These are phyloP conservation scores for Auricularia sp. DNA, from an alignment of 768 basidiomycete species.

Conservation along the genomic window DNA sequence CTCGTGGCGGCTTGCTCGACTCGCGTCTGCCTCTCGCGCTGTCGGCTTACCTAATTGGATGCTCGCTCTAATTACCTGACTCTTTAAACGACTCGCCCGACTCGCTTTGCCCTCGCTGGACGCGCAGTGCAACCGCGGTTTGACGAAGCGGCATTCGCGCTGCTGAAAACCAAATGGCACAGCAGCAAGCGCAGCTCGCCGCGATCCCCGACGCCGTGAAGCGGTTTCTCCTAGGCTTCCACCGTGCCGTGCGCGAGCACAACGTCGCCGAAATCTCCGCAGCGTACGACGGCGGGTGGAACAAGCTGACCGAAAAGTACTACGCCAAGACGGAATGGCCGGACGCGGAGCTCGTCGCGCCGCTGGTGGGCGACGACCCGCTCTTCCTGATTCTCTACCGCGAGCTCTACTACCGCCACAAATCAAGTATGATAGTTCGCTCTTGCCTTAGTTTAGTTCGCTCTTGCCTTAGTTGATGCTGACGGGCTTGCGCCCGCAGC, in stretches of 20 bases:
- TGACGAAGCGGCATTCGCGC: slow-evolving; percentile 57
- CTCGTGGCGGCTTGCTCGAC: too few species aligned
- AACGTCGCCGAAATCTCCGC: slow-evolving; percentile 85
- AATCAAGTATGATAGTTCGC: slow-evolving; percentile 52
- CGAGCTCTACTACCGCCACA: slow-evolving; percentile 88
- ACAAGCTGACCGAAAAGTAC: slow-evolving; percentile 91
- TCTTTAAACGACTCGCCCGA: background rate
- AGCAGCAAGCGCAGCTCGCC: slow-evolving; percentile 63
- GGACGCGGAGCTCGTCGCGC: slow-evolving; percentile 90
- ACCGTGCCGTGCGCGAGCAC: slow-evolving; percentile 84
- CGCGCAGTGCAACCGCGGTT: slow-evolving; percentile 45
- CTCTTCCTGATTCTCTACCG: slow-evolving; percentile 96
- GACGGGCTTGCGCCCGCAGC: slow-evolving; percentile 28
- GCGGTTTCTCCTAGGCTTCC: slow-evolving; percentile 93
- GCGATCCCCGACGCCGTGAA: slow-evolving; percentile 86
- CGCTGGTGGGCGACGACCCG: slow-evolving; percentile 88
- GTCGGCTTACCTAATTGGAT: too few species aligned
- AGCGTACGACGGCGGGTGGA: slow-evolving; percentile 97
- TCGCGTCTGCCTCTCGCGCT: too few species aligned
- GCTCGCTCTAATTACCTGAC: too few species aligned
- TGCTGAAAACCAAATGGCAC: slow-evolving; percentile 79
- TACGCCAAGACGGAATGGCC: slow-evolving; percentile 95
- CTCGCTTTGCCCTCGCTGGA: slow-evolving; percentile 6
- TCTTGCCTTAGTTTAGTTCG: too few species aligned
- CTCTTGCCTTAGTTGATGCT: background rate